phyloP scores from a whole-genome alignment of 2,329 filamentous ascomycete species.

The Cladophialophora chaetospira region DNA sequence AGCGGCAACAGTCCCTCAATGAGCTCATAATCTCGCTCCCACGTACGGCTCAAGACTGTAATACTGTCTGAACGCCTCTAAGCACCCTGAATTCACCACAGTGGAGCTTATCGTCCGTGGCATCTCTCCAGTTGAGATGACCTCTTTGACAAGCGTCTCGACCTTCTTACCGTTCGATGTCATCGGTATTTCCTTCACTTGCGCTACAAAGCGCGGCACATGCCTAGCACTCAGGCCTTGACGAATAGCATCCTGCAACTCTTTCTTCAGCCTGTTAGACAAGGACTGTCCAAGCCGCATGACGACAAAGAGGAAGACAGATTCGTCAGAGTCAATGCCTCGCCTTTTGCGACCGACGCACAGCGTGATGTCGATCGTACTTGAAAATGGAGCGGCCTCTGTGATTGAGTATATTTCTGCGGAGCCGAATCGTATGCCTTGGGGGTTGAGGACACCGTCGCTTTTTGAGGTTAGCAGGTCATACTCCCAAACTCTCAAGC shows the following conservation, averaged over 20 bases:
- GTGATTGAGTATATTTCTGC: conserved; percentile 78
- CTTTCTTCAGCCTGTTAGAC: conserved; percentile 49
- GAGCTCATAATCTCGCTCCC: not conserved
- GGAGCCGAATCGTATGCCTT: conserved; percentile 75
- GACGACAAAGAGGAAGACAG: conserved; percentile 26
- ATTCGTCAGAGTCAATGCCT: conserved; percentile 17
- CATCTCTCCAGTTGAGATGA: conserved; percentile 38
- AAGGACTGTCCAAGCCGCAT: conserved; percentile 4
- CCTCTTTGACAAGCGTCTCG: conserved; percentile 22
- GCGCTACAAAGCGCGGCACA: conserved; percentile 26
- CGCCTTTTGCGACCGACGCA: conserved; percentile 20
- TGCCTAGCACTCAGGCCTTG: conserved; percentile 59
- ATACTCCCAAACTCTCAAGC: not conserved
- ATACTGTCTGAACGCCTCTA: conserved; percentile 40
- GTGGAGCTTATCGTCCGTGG: conserved; percentile 42
- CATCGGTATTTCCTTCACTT: conserved; percentile 19
- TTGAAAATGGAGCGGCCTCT: conserved; percentile 36
- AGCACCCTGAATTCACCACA: conserved; percentile 43
- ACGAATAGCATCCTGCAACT: conserved; percentile 65
- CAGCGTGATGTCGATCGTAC: conserved; percentile 9
- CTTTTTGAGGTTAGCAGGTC: conserved; percentile 32
- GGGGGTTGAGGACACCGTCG: conserved; percentile 79
- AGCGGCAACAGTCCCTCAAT: not conserved
- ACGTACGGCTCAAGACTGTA: conserved; percentile 8
- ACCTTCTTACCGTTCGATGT: conserved; percentile 27